Evolutionary conservation across 2,329 filamentous ascomycete species (phyloP).

Genomic region (Hypoxylon sp.): DNA sequence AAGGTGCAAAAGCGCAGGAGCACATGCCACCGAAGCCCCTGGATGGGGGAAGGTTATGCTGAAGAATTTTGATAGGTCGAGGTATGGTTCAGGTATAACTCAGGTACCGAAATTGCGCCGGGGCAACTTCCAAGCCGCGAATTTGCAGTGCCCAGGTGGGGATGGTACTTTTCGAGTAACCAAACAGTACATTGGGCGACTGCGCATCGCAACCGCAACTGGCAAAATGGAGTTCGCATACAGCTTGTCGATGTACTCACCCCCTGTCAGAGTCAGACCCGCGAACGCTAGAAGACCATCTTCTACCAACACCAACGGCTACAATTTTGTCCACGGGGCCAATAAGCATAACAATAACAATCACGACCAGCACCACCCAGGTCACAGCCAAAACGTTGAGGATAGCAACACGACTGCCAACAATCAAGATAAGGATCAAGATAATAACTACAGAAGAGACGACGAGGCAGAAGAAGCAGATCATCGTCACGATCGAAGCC

Average conservation of each 20-base stretch:
- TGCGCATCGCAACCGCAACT: conserved; percentile 9
- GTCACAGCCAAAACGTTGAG: neutral
- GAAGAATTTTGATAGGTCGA: conserved; percentile 29
- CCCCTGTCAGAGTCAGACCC: conserved; percentile 43
- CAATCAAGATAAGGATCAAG: conserved; percentile 16
- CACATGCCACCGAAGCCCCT: conserved; percentile 18
- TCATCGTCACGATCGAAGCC: conserved; percentile 15
- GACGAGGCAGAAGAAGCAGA: conserved; percentile 26
- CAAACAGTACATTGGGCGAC: conserved; percentile 25
- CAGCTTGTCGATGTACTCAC: conserved; percentile 42
- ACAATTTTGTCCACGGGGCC: conserved; percentile 32
- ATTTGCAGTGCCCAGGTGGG: conserved; percentile 7
- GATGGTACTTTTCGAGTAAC: conserved; percentile 22
- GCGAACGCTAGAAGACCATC: conserved; percentile 39
- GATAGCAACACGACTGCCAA: neutral
- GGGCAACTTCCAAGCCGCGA: conserved; percentile 18
- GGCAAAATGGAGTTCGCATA: conserved; percentile 46
- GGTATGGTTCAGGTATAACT: conserved; percentile 4
- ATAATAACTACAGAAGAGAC: conserved; percentile 18
- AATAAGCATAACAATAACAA: conserved; percentile 33
- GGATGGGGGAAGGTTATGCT: conserved; percentile 15
- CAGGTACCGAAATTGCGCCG: conserved; percentile 26
- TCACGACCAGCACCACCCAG: conserved; percentile 22
- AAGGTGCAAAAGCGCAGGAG: conserved; percentile 19
- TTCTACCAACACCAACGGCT: conserved; percentile 29